Evolutionary conservation across 1,284 basidiomycete genomes (phyloP), one percentile per base, ranked within the genome.

Genomic region (Ganoderma leucocontextum): DNA sequence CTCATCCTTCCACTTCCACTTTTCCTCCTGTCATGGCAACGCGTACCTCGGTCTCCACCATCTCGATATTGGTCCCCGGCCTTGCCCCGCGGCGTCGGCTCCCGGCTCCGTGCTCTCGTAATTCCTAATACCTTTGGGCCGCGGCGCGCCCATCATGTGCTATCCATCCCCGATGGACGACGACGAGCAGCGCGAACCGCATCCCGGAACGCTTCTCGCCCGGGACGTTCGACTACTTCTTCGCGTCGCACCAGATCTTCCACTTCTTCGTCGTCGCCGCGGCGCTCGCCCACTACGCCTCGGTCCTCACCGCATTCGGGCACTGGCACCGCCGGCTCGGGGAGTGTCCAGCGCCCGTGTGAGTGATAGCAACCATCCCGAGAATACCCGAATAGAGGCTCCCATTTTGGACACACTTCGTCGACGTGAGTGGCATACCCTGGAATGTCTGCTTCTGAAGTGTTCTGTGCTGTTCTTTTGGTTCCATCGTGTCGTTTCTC

Each of bases 211-310:
- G 90, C 38, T 84, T 92, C 71, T 84, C 85, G 12, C 95, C 95
- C 0, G 95, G 95, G 62, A 88, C 81, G 71, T 96, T 96, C 77
- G 95, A 97, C 81, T 86, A 88, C 77, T 86, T 96, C 73, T 88
- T 91, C 65, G 86, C 92, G 0, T 95, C 92, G 39, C 95, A 96
- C 82, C 92, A 93, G 80, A 92, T 96, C 75, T 97, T 98, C 80
- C 96, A 97, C 78, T 77, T 89, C 73, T 91, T 89, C 76, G 95
- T 97, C 35, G 84, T 97, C 58, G 79, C 89, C 33, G 96, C 94
- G 2, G 94, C 93, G 13, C 82, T 92, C 70, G 85, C 89, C 44
- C 94, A 96, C 78, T 96, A 94, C 80, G 78, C 80, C 57, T 86
- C 87, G 73, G 81, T 92, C 65, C 75, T 89, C 72, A 85, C 82